Evolutionary conservation across 2,329 filamentous ascomycete species (phyloP), one percentile per base, ranked within the genome.

Genomic region (Diaporthe longicolla): DNA sequence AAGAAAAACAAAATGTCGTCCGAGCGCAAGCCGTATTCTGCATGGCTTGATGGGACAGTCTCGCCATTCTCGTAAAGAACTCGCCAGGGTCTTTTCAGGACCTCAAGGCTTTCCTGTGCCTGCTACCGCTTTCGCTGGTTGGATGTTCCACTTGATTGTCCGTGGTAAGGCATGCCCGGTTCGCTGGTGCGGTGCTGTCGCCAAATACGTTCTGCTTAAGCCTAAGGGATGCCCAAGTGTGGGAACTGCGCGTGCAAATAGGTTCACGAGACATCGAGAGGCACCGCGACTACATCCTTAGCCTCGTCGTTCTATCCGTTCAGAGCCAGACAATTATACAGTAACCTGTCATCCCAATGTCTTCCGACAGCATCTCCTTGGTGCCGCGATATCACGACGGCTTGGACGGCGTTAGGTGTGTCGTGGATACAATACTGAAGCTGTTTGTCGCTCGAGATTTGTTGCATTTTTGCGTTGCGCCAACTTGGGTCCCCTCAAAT

Each of bases 1-100:
- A 43, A 19, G 40, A 17, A 7, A 48, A 48, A 65, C 13, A 26
- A 48, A 48, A 19, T 24, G n/a, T 40, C n/a, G 63, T 7, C 63
- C n/a, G 45, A 54, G 63, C 48, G 15, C 63, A 9, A 24, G 63
- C 48, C 63, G 48, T 52, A 68, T 54, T 54, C 32, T 37, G 63
- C 29, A 15, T 65, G 40, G 17, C 40, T 32, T 24, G 9, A 32
- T 65, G 59, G 24, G 40, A 45, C 26, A 10, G 6, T 45, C 37
- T 63, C 19, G 19, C 19, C 11, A 17, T 32, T 29, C 63, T 66
- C 45, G 63, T 66, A 66, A 66, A 35, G 24, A 15, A 26, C 45
- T n/a, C 21, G 45, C 24, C 63, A 13, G 15, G 13, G 29, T 52
- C 17, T 37, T 24, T 3, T 37, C 45, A 52, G 15, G 29, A 8